Conservation (phyloP, 2,329 filamentous ascomycete species). For the Arthrobotrys iridis region DNA sequence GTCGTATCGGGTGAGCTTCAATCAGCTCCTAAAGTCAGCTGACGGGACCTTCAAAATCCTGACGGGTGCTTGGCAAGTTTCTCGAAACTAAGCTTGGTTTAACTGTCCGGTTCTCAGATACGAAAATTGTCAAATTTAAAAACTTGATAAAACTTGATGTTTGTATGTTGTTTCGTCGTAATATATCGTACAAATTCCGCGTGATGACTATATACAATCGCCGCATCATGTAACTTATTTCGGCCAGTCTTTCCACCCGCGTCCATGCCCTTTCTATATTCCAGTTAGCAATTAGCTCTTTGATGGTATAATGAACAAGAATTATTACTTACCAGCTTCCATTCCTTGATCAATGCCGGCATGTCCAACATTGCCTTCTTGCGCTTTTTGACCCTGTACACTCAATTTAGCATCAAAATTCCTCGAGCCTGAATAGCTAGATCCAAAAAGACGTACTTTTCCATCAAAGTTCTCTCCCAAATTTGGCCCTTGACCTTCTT, state of each 20-base stretch:
- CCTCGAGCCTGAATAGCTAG: no score
- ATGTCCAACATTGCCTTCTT: conserved; percentile 93
- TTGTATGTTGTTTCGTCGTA: conserved; percentile 17
- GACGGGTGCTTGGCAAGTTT: no score
- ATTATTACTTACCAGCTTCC: conserved; percentile 79
- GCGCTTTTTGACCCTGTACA: conserved; percentile 79
- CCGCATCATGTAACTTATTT: conserved; percentile 61
- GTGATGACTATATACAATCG: conserved; percentile 40
- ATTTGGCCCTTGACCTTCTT: conserved; percentile 86
- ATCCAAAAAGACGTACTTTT: conserved; percentile 67
- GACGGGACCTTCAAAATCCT: no score
- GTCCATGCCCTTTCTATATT: conserved; percentile 73
- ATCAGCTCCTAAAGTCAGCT: not conserved
- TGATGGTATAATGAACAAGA: not conserved
- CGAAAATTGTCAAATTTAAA: not conserved
- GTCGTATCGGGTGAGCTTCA: conserved; percentile 8
- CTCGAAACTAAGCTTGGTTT: not conserved
- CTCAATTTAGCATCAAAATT: not conserved
- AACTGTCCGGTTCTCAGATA: no score
- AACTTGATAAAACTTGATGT: not conserved
- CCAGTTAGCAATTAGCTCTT: conserved; percentile 9
- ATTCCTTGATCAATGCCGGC: conserved; percentile 88
- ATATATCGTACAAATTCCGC: conserved; percentile 43
- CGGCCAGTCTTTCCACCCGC: conserved; percentile 79
- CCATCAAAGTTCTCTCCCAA: conserved; percentile 86